Evolutionary conservation across 106 monocot genomes (phyloP), one percentile per base, ranked within the genome.

Genomic region (Apostasia shenzhenica): DNA sequence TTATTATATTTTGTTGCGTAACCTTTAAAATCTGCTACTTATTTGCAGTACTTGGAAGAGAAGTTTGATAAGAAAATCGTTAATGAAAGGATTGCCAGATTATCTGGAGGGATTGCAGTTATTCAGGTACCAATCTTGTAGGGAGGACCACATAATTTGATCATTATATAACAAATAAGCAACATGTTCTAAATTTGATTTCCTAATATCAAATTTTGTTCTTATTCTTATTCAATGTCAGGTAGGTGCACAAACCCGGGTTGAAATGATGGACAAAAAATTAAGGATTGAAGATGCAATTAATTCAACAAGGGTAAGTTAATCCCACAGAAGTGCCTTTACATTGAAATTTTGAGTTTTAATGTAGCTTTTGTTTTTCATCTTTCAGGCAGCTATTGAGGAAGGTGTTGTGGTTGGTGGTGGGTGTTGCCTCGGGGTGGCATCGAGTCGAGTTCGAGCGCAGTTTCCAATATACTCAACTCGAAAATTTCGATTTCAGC

Each of bases 341-440:
- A 12, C 37, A 46, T 67, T 70, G 49, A 37, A 41, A 1, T 39
- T 63, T 48, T 54, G 12, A 8, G 6, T 45, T 64, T 11, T 69
- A 48, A 13, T 37, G 1, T 54, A 38, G 51, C 37, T 9, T 61
- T 73, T 38, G 68, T 7, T 8, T 9, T 26, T 48, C 63, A 45
- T 73, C 8, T 56, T 58, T 4, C 71, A 94, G 94, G 85, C 94
- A 66, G 91, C 94, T 63, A 83, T 94, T 78, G 94, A 94, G 59
- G 94, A 94, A 94, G 94, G 94, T 68, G 87, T 91, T 79, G 94
- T 94, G 14, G 83, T 94, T 74, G 94, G 94, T 72, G 94, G 94
- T 75, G 94, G 94, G 54, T 94, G 94, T 77, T 73, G 79, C 71
- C 70, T 94, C 57, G n/a, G n/a, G n/a, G n/a, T n/a, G n/a, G n/a